Evolutionary conservation across 495 filamentous ascomycete species (phyloP), one percentile per base, ranked within the genome.

Genomic region (Aspergillus cavernicola): DNA sequence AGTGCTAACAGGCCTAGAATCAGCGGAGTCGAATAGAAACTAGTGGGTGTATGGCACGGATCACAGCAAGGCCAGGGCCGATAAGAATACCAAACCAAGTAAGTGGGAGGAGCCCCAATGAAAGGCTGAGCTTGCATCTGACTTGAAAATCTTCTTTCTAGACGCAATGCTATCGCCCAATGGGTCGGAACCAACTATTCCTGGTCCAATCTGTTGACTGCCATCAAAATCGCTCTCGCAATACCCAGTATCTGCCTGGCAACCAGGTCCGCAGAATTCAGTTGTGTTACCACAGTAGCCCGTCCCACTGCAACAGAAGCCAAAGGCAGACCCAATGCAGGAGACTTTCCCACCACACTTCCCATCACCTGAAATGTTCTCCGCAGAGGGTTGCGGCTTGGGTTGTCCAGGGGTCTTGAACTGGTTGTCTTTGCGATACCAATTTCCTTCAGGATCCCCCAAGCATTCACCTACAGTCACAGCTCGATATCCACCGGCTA

Each of bases 381-480:
- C 65, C 64, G 24, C 63, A 47, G 44, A 77, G 45, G 43, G 59
- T 56, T 29, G 52, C 69, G 65, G 59, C 75, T 62, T 36, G 20
- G 41, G 61, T 58, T n/a, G 64, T 70, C 43, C 56, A 60, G 32
- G 31, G 33, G 29, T 18, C 59, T 48, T 40, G 9, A 51, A 42
- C n/a, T 61, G 55, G 32, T 54, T 55, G 23, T 74, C 70, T 12
- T 61, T 58, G 31, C 79, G 77, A 56, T 85, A 95, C 89, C 89
- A 95, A 62, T 87, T 84, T 20, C 77, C 78, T 0, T 65, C 56
- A 2, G 86, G 80, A 57, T 92, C 89, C 19, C 77, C 79, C 0
- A 95, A 73, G 64, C 89, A 95, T 53, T 90, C 80, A 5, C 89
- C 89, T 3, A 91, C 80, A 32, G 89, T 91, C 31, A 90, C 86